These are phyloP conservation scores for Ophiosphaerella herpotricha DNA, from an alignment of 2,329 filamentous ascomycete species.

Conservation along the genomic window DNA sequence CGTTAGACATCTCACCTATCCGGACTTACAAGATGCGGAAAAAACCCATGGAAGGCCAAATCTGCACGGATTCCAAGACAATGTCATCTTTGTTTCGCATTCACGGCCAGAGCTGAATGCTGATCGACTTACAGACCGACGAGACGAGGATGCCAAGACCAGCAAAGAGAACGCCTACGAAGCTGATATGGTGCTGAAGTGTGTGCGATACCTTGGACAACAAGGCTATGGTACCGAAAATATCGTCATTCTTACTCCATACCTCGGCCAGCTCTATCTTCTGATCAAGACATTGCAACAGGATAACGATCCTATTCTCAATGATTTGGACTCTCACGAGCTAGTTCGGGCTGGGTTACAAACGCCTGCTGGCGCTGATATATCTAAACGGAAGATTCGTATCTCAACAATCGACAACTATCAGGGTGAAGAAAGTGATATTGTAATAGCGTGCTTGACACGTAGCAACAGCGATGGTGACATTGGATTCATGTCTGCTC, in stretches of 20 bases:
- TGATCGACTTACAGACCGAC: constrained; percentile 51
- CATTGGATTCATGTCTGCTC: constrained; percentile 71
- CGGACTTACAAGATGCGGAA: constrained; percentile 60
- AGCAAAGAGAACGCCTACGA: constrained; percentile 70
- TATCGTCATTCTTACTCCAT: constrained; percentile 72
- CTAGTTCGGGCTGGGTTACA: constrained; percentile 66
- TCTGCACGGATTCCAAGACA: constrained; percentile 62
- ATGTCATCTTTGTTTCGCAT: constrained; percentile 72
- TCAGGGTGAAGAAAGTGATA: constrained; percentile 76
- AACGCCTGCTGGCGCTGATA: constrained; percentile 56
- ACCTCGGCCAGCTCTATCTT: constrained; percentile 69
- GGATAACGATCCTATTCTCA: constrained; percentile 68
- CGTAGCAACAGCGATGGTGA: constrained; percentile 67
- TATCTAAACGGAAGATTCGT: constrained; percentile 58
- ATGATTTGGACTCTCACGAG: constrained; percentile 69
- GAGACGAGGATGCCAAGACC: constrained; percentile 55
- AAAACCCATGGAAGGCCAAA: constrained; percentile 54
- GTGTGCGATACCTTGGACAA: constrained; percentile 69
- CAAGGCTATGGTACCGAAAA: constrained; percentile 70
- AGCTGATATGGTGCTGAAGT: constrained; percentile 66
- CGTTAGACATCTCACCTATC: constrained; percentile 64
- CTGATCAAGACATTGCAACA: constrained; percentile 58
- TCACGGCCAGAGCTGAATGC: constrained; percentile 57
- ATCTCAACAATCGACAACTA: constrained; percentile 80
- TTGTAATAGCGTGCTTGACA: constrained; percentile 70